These are phyloP conservation scores for Colletotrichum lini DNA, from an alignment of 2,329 filamentous ascomycete species.

Conservation along the genomic window DNA sequence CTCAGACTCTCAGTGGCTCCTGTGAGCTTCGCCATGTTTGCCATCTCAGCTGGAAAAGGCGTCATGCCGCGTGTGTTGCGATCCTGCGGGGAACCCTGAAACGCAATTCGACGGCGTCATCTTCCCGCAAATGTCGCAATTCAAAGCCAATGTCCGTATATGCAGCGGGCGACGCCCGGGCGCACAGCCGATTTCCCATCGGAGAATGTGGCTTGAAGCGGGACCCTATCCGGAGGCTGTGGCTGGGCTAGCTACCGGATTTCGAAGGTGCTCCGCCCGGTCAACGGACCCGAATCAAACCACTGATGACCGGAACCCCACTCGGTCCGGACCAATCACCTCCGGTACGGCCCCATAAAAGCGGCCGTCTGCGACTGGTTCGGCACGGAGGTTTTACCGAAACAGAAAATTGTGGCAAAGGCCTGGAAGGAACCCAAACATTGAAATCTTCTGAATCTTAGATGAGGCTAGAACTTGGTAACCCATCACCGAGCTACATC, in stretches of 20 bases:
- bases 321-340: not conserved
- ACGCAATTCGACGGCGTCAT: slow-evolving; percentile 32
- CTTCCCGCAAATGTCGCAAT: slow-evolving; percentile 29
- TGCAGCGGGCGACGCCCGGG: not conserved
- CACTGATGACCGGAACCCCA: not conserved
- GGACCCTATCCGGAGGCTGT: not conserved
- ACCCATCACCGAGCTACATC: too few species aligned
- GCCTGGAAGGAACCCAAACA: too few species aligned
- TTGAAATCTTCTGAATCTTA: too few species aligned
- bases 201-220: not conserved
- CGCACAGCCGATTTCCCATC: not conserved
- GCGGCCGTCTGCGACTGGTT: not conserved
- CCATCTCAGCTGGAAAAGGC: slow-evolving; percentile 24
- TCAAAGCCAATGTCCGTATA: not conserved
- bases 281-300: not conserved
- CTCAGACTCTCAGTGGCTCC: not conserved
- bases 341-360: not conserved
- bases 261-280: not conserved
- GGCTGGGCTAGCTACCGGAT: not conserved
- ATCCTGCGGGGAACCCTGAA: slow-evolving; percentile 36
- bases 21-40: not conserved
- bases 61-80: slow-evolving; percentile 16
- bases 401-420: not conserved
- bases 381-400: not conserved
- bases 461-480: too few species aligned